These are phyloP conservation scores for Penicillium psychrofluorescens DNA, from an alignment of 495 filamentous ascomycete species.

Conservation along the genomic window DNA sequence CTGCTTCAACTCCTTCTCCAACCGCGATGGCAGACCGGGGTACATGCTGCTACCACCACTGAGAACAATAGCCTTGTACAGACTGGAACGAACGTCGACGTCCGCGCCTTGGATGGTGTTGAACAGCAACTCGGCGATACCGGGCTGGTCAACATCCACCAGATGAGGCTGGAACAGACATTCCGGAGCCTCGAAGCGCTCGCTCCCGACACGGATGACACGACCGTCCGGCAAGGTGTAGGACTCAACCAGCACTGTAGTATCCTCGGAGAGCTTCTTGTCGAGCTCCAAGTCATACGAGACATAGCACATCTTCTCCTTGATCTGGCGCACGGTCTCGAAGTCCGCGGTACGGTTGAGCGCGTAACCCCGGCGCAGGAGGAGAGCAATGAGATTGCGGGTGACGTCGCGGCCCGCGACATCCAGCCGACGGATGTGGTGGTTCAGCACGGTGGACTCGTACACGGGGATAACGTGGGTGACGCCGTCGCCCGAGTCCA, in stretches of 20 bases:
- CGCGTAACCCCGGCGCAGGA: slow-evolving; percentile 91
- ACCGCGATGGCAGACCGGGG: slow-evolving; percentile 81
- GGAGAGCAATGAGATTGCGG: slow-evolving; percentile 89
- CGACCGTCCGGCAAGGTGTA: slow-evolving; percentile 96
- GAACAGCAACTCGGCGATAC: slow-evolving; percentile 94
- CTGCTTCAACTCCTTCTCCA: slow-evolving; percentile 99
- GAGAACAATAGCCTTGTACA: slow-evolving; percentile 96
- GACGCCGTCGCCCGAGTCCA: slow-evolving; percentile 96
- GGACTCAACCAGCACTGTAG: slow-evolving; percentile 92
- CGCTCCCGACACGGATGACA: slow-evolving; percentile 89
- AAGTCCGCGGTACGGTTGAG: slow-evolving; percentile 98
- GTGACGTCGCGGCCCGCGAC: slow-evolving; percentile 97
- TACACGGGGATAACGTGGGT: slow-evolving; percentile 98
- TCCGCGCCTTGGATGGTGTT: slow-evolving; percentile 96
- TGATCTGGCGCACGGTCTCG: slow-evolving; percentile 97
- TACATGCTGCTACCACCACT: slow-evolving; percentile 99
- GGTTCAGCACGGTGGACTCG: slow-evolving; percentile 94
- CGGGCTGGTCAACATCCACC: slow-evolving; percentile 94
- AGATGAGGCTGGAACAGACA: slow-evolving; percentile 98
- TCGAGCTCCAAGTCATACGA: slow-evolving; percentile 97
- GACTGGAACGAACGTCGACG: slow-evolving; percentile 83
- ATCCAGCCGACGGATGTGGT: slow-evolving; percentile 87
- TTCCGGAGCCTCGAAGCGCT: slow-evolving; percentile 96
- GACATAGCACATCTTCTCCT: slow-evolving; percentile 99
- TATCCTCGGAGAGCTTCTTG: slow-evolving; percentile 93